A percentile compares a stretch with the other conserved stretches of the same genome.
Evolutionary conservation across 371 early-diverging fungal genomes (phyloP).

Genomic region (Zancudomyces culisetae): DNA sequence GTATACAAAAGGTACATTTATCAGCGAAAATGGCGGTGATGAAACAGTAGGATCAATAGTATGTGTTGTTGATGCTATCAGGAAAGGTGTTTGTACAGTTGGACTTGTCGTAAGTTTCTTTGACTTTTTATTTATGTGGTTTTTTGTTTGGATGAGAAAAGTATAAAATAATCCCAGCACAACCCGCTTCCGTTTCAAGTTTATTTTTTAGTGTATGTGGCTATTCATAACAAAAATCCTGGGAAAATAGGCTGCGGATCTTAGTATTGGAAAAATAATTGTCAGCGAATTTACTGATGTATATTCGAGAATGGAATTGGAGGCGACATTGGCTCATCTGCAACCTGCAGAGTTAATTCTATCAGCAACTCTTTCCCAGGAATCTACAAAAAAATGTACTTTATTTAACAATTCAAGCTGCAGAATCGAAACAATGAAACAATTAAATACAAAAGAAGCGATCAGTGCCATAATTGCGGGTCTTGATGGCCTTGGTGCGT

Average conservation of each 20-base stretch:
- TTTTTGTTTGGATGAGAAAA: no score
- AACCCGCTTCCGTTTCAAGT: no score
- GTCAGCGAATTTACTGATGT: slow-evolving; percentile 57
- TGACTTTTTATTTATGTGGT: no score
- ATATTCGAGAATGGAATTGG: slow-evolving; percentile 45
- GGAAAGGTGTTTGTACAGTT: no score
- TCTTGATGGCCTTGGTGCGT: background rate
- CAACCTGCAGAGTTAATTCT: slow-evolving; percentile 57
- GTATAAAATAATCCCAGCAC: no score
- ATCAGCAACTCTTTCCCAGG: slow-evolving; percentile 28
- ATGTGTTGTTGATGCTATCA: slow-evolving; percentile 21
- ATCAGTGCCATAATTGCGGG: background rate
- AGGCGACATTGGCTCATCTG: slow-evolving; percentile 55
- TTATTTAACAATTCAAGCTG: background rate
- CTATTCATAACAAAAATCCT: no score
- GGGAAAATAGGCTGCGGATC: slow-evolving; percentile 32
- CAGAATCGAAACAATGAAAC: background rate
- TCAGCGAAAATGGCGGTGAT: slow-evolving; percentile 39
- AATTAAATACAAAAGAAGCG: background rate
- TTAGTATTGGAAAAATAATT: slow-evolving; percentile 50
- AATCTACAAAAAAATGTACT: slow-evolving; percentile 16
- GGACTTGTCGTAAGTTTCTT: no score
- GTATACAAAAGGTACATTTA: slow-evolving; percentile 57
- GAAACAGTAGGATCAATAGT: slow-evolving; percentile 26
- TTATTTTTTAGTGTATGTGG: no score